phyloP scores from a whole-genome alignment of 2,329 filamentous ascomycete species.

The Diaporthe destruens region DNA sequence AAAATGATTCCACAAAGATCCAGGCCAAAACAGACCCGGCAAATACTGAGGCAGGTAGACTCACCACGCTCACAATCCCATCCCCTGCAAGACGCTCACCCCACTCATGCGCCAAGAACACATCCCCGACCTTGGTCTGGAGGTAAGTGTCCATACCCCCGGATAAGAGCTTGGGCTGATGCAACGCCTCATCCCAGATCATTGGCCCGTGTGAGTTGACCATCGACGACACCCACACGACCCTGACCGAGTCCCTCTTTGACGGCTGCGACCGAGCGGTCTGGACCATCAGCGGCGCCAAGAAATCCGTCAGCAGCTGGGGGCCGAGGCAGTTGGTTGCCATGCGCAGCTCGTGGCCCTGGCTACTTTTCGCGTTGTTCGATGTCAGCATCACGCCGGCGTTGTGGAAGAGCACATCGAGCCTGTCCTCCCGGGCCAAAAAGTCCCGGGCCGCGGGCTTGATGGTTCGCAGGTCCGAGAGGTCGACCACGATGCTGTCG shows the following conservation, averaged over 20 bases:
- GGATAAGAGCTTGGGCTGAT: constrained; percentile 6
- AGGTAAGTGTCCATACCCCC: constrained; percentile 27
- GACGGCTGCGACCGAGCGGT: neutral
- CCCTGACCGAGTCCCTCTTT: neutral
- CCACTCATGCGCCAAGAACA: constrained; percentile 17
- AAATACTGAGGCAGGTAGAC: neutral
- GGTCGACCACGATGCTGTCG: constrained; percentile 17
- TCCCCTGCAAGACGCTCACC: constrained; percentile 11
- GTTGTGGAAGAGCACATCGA: constrained; percentile 32
- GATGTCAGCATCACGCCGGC: constrained; percentile 30
- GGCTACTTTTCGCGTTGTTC: neutral
- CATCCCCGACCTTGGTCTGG: constrained; percentile 28
- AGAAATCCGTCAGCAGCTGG: constrained; percentile 8
- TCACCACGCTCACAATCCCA: constrained; percentile 30
- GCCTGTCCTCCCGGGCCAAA: neutral
- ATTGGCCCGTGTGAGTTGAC: neutral
- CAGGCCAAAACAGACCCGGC: too few relatives aligned
- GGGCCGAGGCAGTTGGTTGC: constrained; percentile 34
- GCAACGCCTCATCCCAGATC: constrained; percentile 16
- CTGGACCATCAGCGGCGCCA: constrained; percentile 18
- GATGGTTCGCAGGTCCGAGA: constrained; percentile 20
- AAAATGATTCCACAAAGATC: neutral
- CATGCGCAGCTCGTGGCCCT: constrained; percentile 30
- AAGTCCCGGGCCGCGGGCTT: constrained; percentile 6
- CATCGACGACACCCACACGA: constrained; percentile 32